A percentile compares a stretch with the other conserved stretches of the same genome.
Evolutionary conservation across 805 yeast species (phyloP).

Genomic region (Ogataea ganodermae): DNA sequence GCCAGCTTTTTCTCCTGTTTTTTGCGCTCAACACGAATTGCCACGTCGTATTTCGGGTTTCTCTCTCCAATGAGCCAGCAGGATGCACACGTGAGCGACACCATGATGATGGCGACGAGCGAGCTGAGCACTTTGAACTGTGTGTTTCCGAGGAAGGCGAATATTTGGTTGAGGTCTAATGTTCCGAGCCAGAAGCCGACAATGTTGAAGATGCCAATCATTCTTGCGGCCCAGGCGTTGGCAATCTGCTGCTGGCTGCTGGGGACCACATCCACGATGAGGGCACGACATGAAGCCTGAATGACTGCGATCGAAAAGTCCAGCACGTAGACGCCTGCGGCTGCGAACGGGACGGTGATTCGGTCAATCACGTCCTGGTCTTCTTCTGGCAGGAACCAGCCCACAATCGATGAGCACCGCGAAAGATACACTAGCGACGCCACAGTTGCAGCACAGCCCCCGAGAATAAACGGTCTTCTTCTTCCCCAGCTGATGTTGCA

Average conservation of each 20-base stretch:
- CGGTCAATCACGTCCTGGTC: slow-evolving; percentile 30
- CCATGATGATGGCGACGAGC: slow-evolving; percentile 44
- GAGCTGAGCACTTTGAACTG: slow-evolving; percentile 55
- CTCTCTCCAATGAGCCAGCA: slow-evolving; percentile 49
- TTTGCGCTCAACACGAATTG: slow-evolving; percentile 41
- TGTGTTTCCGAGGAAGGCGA: slow-evolving; percentile 45
- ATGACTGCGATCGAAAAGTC: slow-evolving; percentile 61
- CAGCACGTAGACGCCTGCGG: slow-evolving; percentile 50
- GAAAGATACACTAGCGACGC: slow-evolving; percentile 47
- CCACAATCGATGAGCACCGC: slow-evolving; percentile 46
- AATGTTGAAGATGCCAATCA: slow-evolving; percentile 62
- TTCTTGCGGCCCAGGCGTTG: slow-evolving; percentile 67
- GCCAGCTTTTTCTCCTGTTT: slow-evolving; percentile 35
- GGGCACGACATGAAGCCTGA: slow-evolving; percentile 62
- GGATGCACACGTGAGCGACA: slow-evolving; percentile 41
- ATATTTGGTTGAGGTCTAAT: slow-evolving; percentile 40
- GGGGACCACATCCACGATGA: slow-evolving; percentile 62
- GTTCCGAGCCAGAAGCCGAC: slow-evolving; percentile 57
- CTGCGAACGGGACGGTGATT: slow-evolving; percentile 51
- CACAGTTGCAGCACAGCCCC: slow-evolving; percentile 52
- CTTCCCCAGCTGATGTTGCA: slow-evolving; percentile 49
- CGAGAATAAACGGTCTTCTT: slow-evolving; percentile 56
- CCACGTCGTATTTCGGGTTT: slow-evolving; percentile 45
- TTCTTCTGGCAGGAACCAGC: slow-evolving; percentile 29
- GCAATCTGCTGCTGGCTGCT: slow-evolving; percentile 57